phyloP scores from a whole-genome alignment of 73 alveolate species.

The Diophrys appendiculata region DNA sequence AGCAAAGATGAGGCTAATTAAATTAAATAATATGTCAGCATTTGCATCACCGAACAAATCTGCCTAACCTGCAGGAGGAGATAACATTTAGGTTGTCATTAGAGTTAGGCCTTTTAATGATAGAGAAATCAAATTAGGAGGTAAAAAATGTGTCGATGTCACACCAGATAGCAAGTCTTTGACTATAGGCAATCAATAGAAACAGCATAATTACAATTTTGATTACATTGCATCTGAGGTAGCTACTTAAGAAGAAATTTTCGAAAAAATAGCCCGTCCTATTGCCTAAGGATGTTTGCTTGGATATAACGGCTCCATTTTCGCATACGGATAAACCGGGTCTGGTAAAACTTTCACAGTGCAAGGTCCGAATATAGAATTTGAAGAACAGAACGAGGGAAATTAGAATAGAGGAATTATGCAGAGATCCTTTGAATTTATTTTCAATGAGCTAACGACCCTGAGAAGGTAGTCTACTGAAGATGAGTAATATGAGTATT shows the following conservation, averaged over 20 bases:
- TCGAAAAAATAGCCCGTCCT: constrained; percentile 85
- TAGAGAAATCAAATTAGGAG: constrained; percentile 30
- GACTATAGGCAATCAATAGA: not conserved
- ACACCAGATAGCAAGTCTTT: not conserved
- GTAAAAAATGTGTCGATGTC: constrained; percentile 8
- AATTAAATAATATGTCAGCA: too few relatives aligned
- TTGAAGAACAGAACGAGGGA: not conserved
- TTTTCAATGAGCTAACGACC: constrained; percentile 52
- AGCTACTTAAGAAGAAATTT: constrained; percentile 88
- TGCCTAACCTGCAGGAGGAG: constrained; percentile 16
- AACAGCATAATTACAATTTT: constrained; percentile 50
- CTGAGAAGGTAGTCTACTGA: constrained; percentile 5
- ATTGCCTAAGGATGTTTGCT: constrained; percentile 80
- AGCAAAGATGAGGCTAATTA: too few relatives aligned
- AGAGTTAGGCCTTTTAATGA: constrained; percentile 61
- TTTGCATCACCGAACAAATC: too few relatives aligned
- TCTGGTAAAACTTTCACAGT: constrained; percentile 97
- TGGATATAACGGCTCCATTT: constrained; percentile 96
- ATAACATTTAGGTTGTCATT: constrained; percentile 55
- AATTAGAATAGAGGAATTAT: constrained; percentile 68
- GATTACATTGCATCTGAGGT: constrained; percentile 87
- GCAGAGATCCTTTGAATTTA: constrained; percentile 76
- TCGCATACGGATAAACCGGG: constrained; percentile 99
- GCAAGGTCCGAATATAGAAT: constrained; percentile 69
- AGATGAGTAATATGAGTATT: constrained; percentile 24